Evolutionary conservation across 2,329 filamentous ascomycete genomes (phyloP), one percentile per base, ranked within the genome.

Genomic region (Scedosporium minutisporum): DNA sequence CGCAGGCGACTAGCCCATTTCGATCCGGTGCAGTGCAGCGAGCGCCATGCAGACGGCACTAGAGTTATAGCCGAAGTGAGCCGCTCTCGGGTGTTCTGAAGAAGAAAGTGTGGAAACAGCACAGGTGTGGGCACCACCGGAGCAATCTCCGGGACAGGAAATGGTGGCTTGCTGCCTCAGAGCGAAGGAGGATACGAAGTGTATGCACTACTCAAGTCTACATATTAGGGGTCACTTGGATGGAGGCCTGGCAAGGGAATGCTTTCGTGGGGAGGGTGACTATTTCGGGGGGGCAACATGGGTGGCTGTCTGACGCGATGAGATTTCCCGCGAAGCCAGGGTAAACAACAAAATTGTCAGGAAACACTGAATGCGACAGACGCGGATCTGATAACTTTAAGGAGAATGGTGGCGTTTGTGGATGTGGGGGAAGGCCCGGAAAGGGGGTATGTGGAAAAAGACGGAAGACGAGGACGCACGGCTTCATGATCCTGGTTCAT

Each of bases 341-440:
- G 6, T 48, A 21, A 23, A 23, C 12, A 25, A 55, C 10, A 55
- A 10, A 23, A 27, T 23, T 55, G 27, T 9, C 21, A 14, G 12
- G 18, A 14, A 23, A 23, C 21, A 25, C 7, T 10, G 51, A 14
- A 27, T 23, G 23, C 44, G 18, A 42, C 58, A 41, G 10, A 27
- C 18, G 60, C 60, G 60, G 60, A 61, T 61, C 60, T 44, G 60
- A 61, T 61, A 61, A 61, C 60, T 61, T 55, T 61, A 61, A 61
- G 42, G 48, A 42, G 23, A 23, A 25, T 51, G 60, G 48, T 42
- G 48, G 27, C 48, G 21, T 57, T 38, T 58, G n/a, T 18, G 27
- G 55, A 33, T 10, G 55, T 33, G 55, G 14, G 55, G 55, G 27
- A 58, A 57, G 6, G 44, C 16, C 44, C 18, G n/a, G 18, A 57